Evolutionary conservation across 148 eudicot species (phyloP), one percentile per base, ranked within the genome.

Genomic region (Talinum fruticosum): DNA sequence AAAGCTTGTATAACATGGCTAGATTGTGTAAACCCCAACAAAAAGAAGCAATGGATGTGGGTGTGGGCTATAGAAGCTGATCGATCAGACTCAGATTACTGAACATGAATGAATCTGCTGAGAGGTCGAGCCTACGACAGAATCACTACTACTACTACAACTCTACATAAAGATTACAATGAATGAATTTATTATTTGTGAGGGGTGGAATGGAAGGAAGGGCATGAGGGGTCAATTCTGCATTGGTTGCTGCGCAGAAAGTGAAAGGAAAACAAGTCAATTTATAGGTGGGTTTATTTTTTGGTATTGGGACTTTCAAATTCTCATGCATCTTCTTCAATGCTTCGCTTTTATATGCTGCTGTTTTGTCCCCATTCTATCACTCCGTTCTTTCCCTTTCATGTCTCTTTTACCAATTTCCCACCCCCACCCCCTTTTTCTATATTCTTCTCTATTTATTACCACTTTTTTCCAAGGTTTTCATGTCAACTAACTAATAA

Each of bases 151-250:
- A n/a, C n/a, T n/a, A n/a, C n/a, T n/a, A n/a, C n/a, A n/a, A n/a
- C n/a, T n/a, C n/a, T n/a, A n/a, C n/a, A n/a, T n/a, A n/a, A n/a
- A n/a, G n/a, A n/a, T n/a, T n/a, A n/a, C n/a, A n/a, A n/a, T n/a
- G n/a, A n/a, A n/a, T n/a, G n/a, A n/a, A n/a, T n/a, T n/a, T n/a
- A n/a, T n/a, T n/a, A n/a, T n/a, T n/a, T n/a, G n/a, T n/a, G n/a
- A n/a, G n/a, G n/a, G n/a, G n/a, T n/a, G n/a, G n/a, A n/a, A n/a
- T n/a, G n/a, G n/a, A n/a, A n/a, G n/a, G n/a, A n/a, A n/a, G n/a
- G n/a, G n/a, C n/a, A n/a, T 75, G 78, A 75, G 21, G 29, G 71
- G 78, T 75, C 78, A 64, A 16, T 75, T 75, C 57, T 13, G 21
- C 71, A 75, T 75, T 44, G 78, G 14, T 75, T 41, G 3, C 59